Evolutionary conservation across 805 yeast species (phyloP), one percentile per base, ranked within the genome.

Genomic region (Metschnikowia lochheadii): DNA sequence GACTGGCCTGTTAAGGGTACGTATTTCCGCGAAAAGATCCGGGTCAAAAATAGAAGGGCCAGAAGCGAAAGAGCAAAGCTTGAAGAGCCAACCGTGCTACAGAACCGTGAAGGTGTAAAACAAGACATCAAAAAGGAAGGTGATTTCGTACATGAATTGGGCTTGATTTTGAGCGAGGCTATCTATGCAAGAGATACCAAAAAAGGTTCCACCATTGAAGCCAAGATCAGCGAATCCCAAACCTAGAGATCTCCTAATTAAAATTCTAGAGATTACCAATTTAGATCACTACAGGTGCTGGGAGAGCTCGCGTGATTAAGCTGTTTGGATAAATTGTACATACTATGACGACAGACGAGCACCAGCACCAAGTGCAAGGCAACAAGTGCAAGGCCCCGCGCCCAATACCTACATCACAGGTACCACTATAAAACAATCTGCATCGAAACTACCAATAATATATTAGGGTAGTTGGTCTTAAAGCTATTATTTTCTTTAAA

Each of bases 1-100:
- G 53, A 63, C 10, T 73, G 77, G 77, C 60, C 62, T 2, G 66
- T 65, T 21, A 67, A 53, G 33, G 76, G 76, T 4, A 61, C 65
- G 36, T 62, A 57, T 8, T 71, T 70, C 49, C 60, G 67, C 17
- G 65, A 63, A 48, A 44, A 47, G 17, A 54, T 53, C 3, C 62
- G 63, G 33, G 48, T 50, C 26, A 66, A 59, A 50, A 66, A 66
- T 52, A 49, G 63, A 35, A 54, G 54, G 18, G 61, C 52, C 6
- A 54, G 58, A 1, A 18, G 18, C 21, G 53, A 55, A 46, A 5
- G 17, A 20, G 32, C 49, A 15, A 46, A 39, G 21, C 43, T 55
- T 38, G 21, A 43, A 8, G 17, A 44, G 17, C 33, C 7, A 49
- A 51, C 42, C 40, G 49, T 8, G n/a, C 26, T 15, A 31, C 35